Evolutionary conservation across 2,329 filamentous ascomycete species (phyloP).

Genomic region (Graphium sp.): DNA sequence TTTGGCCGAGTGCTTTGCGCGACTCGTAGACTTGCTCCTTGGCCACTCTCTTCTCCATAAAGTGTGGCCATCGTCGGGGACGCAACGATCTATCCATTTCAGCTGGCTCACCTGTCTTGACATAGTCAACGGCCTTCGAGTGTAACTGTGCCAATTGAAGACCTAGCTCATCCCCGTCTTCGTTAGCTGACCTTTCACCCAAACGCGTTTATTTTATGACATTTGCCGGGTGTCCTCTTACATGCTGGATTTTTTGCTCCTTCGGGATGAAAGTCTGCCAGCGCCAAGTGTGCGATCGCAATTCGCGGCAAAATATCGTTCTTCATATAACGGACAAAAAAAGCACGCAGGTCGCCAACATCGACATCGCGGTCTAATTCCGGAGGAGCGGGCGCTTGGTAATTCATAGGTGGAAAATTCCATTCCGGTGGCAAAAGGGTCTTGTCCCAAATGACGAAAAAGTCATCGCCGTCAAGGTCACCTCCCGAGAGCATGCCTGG

Average conservation of each 20-base stretch:
- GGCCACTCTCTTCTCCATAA: slow-evolving; percentile 53
- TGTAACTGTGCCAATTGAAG: slow-evolving; percentile 63
- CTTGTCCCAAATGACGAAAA: slow-evolving; percentile 81
- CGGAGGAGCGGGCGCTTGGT: slow-evolving; percentile 38
- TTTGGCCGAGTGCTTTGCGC: slow-evolving; percentile 52
- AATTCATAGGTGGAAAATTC: slow-evolving; percentile 67
- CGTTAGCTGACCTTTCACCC: too few species aligned
- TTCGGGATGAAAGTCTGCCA: slow-evolving; percentile 43
- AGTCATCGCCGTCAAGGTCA: slow-evolving; percentile 92
- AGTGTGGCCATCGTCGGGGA: slow-evolving; percentile 63
- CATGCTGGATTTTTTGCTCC: slow-evolving; percentile 57
- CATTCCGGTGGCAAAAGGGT: slow-evolving; percentile 52
- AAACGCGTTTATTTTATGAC: too few species aligned
- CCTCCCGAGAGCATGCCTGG: slow-evolving; percentile 93
- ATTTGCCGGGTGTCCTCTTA: too few species aligned
- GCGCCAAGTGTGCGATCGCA: slow-evolving; percentile 65
- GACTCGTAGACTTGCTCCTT: slow-evolving; percentile 44
- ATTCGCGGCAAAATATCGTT: slow-evolving; percentile 70
- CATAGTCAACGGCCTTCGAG: slow-evolving; percentile 85
- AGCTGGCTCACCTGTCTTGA: slow-evolving; percentile 73
- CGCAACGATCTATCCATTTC: slow-evolving; percentile 42
- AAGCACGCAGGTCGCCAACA: slow-evolving; percentile 57
- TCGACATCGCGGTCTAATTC: slow-evolving; percentile 46
- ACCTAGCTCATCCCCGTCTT: too few species aligned
- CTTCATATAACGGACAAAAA: slow-evolving; percentile 89